Percentiles rank a stretch among this genome's conserved stretches.
Evolutionary conservation across 164 flowering plant species (phyloP).

Genomic region (Paratinospora sagittata): DNA sequence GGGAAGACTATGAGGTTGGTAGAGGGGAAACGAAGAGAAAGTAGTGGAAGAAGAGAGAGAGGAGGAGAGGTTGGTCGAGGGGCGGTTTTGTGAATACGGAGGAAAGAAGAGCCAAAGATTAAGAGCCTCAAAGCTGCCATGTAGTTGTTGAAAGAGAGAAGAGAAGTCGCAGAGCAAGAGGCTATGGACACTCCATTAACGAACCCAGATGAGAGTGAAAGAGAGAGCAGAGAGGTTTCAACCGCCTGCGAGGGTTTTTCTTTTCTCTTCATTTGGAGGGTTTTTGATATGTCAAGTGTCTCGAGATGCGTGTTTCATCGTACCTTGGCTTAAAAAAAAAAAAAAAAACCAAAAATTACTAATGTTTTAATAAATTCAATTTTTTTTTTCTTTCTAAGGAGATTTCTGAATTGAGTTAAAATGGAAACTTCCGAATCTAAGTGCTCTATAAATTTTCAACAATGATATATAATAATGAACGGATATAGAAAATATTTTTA

Average conservation of each 20-base stretch:
- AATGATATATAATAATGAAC: too few species aligned
- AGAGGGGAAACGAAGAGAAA: conserved; percentile 10
- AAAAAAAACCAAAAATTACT: too few species aligned
- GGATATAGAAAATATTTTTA: too few species aligned
- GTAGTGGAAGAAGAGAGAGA: not conserved
- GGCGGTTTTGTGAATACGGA: conserved; percentile 16
- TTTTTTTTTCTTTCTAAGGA: too few species aligned
- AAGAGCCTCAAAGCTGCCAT: conserved; percentile 27
- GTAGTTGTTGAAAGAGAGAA: not conserved
- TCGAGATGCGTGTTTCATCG: not conserved
- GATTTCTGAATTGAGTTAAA: too few species aligned
- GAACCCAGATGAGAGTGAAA: not conserved
- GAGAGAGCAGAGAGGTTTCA: too few species aligned
- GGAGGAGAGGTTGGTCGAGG: conserved; percentile 11
- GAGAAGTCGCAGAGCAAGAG: not conserved
- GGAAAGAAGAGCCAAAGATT: conserved; percentile 19
- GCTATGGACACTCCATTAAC: not conserved
- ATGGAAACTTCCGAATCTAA: too few species aligned
- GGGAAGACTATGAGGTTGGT: conserved; percentile 10
- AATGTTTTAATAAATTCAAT: too few species aligned
- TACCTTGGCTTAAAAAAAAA: not conserved
- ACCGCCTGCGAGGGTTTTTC: not conserved
- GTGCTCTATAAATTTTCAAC: too few species aligned
- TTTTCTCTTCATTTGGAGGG: too few species aligned
- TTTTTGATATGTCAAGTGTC: not conserved